Conservation (phyloP, 2,329 filamentous ascomycete species). For the Aspergillus sp. region DNA sequence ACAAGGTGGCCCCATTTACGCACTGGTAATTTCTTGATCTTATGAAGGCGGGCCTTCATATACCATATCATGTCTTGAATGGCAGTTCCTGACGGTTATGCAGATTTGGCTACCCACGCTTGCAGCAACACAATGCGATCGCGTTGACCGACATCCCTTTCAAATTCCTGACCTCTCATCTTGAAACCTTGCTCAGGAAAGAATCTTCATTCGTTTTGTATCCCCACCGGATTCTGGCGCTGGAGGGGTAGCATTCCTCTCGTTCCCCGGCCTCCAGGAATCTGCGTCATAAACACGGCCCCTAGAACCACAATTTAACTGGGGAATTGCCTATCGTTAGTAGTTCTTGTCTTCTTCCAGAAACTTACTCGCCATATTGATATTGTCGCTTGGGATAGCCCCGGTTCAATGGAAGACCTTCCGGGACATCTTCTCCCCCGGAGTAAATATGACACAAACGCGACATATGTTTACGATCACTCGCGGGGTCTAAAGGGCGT, state of each 20-base stretch:
- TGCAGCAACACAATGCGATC: background rate
- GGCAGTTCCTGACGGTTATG: background rate
- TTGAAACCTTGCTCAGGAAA: background rate
- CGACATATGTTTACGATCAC: conserved; percentile 43
- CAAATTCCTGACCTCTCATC: background rate
- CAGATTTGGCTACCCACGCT: background rate
- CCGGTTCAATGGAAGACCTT: conserved; percentile 30
- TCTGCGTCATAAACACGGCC: conserved; percentile 9
- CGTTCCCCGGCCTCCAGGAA: conserved; percentile 24
- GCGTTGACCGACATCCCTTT: background rate
- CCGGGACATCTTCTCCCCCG: conserved; percentile 24
- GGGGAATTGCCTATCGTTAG: background rate
- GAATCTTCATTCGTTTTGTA: background rate
- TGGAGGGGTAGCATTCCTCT: conserved; percentile 21
- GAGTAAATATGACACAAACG: conserved; percentile 30
- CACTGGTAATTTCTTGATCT: background rate
- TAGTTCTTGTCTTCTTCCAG: background rate
- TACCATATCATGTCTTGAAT: background rate
- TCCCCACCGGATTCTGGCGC: background rate
- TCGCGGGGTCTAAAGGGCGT: conserved; percentile 42
- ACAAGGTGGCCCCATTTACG: background rate
- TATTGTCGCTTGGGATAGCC: conserved; percentile 1
- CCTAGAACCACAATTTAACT: conserved; percentile 7
- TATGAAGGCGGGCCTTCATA: background rate
- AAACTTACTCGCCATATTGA: background rate